A percentile compares a stretch with the other conserved stretches of the same genome.
Evolutionary conservation across 768 basidiomycete species (phyloP).

Genomic region (Trametes villosa): DNA sequence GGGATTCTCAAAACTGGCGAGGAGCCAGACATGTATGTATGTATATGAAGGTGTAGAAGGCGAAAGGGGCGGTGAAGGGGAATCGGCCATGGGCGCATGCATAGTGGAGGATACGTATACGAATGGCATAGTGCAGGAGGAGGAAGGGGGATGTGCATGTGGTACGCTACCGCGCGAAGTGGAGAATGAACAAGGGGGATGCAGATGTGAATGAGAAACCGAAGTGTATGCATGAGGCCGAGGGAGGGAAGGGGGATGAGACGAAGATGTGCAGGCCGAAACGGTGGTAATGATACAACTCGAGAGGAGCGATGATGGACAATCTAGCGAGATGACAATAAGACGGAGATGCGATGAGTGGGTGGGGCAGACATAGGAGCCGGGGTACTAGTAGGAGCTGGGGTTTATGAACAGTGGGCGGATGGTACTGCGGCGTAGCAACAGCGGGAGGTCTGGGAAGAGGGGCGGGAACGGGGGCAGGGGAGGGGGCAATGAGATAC

Average conservation of each 20-base stretch:
- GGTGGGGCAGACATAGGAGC: too few species aligned
- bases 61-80: background rate
- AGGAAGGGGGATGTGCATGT: background rate
- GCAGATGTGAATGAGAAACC: background rate
- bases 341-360: too few species aligned
- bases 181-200: background rate
- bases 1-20: background rate
- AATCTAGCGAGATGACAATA: slow-evolving; percentile 10
- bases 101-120: slow-evolving; percentile 6
- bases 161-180: background rate
- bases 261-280: slow-evolving; percentile 1
- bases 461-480: slow-evolving; percentile 1
- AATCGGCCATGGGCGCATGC: background rate
- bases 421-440: too few species aligned
- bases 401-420: background rate
- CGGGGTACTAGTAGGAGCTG: background rate
- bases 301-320: background rate
- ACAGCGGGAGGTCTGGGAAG: background rate
- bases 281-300: slow-evolving; percentile 23
- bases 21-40: background rate
- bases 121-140: slow-evolving; percentile 2
- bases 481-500: slow-evolving; percentile 1
- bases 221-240: background rate
- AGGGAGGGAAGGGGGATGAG: background rate
- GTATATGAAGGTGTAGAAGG: background rate